Percentiles rank a stretch among this genome's conserved stretches.
These are phyloP conservation scores for Aschersonia sp. DNA, from an alignment of 2,329 filamentous ascomycete species.

Conservation along the genomic window DNA sequence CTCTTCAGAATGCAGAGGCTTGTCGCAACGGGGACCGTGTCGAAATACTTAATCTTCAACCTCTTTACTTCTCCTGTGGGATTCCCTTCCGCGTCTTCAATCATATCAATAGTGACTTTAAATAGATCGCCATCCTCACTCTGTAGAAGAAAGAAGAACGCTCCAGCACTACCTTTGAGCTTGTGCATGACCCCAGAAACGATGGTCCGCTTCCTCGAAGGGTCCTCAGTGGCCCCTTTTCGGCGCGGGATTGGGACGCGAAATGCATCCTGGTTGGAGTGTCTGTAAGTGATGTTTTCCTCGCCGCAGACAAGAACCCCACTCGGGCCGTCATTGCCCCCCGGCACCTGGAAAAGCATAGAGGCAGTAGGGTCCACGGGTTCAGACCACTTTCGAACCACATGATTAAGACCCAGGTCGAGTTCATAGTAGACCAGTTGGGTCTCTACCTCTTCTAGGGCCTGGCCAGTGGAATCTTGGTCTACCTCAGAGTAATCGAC, in stretches of 20 bases:
- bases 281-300: conserved; percentile 92
- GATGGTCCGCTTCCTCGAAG: conserved; percentile 75
- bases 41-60: conserved; percentile 94
- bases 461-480: conserved; percentile 76
- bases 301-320: conserved; percentile 91
- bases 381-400: conserved; percentile 93
- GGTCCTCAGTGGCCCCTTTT: conserved; percentile 79
- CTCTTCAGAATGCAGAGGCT: conserved; percentile 89
- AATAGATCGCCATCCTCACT: conserved; percentile 97
- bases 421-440: conserved; percentile 94
- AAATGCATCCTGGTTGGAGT: conserved; percentile 84
- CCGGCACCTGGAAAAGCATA: conserved; percentile 87
- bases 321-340: conserved; percentile 83
- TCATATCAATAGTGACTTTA: conserved; percentile 88
- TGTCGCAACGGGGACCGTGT: conserved; percentile 80
- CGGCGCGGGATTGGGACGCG: conserved; percentile 80
- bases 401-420: conserved; percentile 90
- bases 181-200: conserved; percentile 95
- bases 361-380: conserved; percentile 81
- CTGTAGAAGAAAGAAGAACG: conserved; percentile 94
- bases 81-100: conserved; percentile 64
- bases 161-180: conserved; percentile 64
- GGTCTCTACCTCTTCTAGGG: conserved; percentile 71
- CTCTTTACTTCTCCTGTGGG: conserved; percentile 68
- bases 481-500: conserved; percentile 87